phyloP scores from a whole-genome alignment of 2,329 filamentous ascomycete genomes.

The Microdochium trichocladiopsis region DNA sequence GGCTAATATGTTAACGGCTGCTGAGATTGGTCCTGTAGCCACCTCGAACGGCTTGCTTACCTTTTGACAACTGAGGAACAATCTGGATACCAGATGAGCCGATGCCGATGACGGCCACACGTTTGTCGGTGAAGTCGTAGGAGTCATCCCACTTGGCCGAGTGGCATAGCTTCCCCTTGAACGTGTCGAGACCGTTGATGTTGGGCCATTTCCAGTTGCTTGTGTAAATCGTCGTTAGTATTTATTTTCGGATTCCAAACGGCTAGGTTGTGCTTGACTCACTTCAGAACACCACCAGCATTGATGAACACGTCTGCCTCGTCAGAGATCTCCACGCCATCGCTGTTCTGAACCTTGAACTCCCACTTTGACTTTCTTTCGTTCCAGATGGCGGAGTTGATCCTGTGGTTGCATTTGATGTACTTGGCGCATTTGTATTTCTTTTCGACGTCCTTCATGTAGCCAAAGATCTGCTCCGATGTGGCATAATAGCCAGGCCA shows the following conservation, averaged over 20 bases:
- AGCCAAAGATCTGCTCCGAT: conserved; percentile 6
- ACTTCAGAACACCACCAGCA: conserved; percentile 3
- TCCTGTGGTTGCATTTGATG: conserved; percentile 10
- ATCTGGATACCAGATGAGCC: conserved; percentile 19
- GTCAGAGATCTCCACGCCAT: neutral
- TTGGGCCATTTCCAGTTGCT: conserved; percentile 11
- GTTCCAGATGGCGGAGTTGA: conserved; percentile 13
- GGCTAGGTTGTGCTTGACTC: neutral
- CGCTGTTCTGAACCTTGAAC: neutral
- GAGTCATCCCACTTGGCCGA: conserved; percentile 13
- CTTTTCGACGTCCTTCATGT: conserved; percentile 8
- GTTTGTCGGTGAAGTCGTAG: conserved; percentile 10
- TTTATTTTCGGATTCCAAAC: neutral
- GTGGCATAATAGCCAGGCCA: conserved; percentile 8
- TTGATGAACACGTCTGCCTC: conserved; percentile 4
- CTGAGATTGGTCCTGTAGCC: no score
- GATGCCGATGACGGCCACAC: conserved; percentile 15
- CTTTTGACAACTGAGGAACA: conserved; percentile 2
- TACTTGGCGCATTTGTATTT: conserved; percentile 20
- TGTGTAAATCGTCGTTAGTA: neutral
- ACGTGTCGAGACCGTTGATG: conserved; percentile 12
- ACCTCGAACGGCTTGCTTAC: no score
- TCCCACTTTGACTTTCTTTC: conserved; percentile 7
- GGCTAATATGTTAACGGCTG: no score
- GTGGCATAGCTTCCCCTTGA: conserved; percentile 15